A percentile compares a stretch with the other conserved stretches of the same genome.
phyloP scores from a whole-genome alignment of 2,329 filamentous ascomycete species.

The Cercospora sp. region DNA sequence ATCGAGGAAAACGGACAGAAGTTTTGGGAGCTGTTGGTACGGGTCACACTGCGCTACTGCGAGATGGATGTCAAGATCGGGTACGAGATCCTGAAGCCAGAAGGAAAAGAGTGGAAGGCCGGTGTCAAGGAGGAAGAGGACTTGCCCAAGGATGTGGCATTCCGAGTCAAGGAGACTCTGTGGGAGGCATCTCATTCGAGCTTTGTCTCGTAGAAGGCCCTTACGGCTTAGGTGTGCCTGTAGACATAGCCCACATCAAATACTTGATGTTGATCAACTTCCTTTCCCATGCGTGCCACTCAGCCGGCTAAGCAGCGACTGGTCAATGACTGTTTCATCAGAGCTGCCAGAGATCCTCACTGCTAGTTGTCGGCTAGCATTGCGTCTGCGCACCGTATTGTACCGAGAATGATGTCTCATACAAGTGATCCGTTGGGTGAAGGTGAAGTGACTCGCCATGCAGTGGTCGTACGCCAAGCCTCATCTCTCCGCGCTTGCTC shows the following conservation, averaged over 20 bases:
- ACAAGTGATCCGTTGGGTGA: not conserved
- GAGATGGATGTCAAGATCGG: conserved; percentile 10
- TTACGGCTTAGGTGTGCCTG: too few relatives aligned
- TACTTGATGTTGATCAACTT: not conserved
- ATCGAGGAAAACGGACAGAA: not conserved
- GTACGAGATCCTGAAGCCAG: conserved; percentile 12
- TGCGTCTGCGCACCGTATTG: not conserved
- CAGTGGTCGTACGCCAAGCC: conserved; percentile 3
- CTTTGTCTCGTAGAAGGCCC: conserved; percentile 15
- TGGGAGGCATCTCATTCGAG: conserved; percentile 14
- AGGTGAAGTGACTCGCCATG: not conserved
- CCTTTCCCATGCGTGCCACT: too few relatives aligned
- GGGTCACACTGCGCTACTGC: not conserved
- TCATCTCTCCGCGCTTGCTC: not conserved
- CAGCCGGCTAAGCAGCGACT: too few relatives aligned
- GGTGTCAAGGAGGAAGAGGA: too few relatives aligned
- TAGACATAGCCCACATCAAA: too few relatives aligned
- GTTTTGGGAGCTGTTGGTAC: conserved; percentile 1
- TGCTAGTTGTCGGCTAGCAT: not conserved
- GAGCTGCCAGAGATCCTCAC: not conserved
- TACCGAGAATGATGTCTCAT: not conserved
- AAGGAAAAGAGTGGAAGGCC: too few relatives aligned
- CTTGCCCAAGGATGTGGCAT: conserved; percentile 1
- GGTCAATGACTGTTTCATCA: not conserved
- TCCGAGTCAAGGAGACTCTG: conserved; percentile 6